A percentile compares a stretch with the other conserved stretches of the same genome.
These are phyloP conservation scores for Aspergillus mulundensis DNA, from an alignment of 495 filamentous ascomycete genomes.

Conservation along the genomic window DNA sequence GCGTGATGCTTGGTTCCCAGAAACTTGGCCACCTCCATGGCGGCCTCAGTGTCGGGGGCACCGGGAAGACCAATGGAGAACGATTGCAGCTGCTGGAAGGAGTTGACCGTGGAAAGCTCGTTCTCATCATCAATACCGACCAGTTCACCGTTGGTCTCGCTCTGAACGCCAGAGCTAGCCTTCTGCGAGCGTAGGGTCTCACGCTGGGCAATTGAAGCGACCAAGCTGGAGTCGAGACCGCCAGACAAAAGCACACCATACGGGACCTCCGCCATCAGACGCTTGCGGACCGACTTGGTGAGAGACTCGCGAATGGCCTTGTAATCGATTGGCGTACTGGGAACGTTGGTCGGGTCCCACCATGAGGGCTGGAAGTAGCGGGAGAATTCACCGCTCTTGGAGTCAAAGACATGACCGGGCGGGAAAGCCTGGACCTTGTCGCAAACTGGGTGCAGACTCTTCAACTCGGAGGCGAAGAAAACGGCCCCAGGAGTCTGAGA, in stretches of 20 bases:
- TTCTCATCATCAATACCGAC: conserved; percentile 93
- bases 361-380: conserved; percentile 88
- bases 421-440: conserved; percentile 93
- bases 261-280: conserved; percentile 97
- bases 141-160: conserved; percentile 47
- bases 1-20: conserved; percentile 95
- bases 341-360: conserved; percentile 81
- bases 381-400: conserved; percentile 71
- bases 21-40: conserved; percentile 86
- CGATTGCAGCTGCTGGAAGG: conserved; percentile 90
- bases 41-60: conserved; percentile 86
- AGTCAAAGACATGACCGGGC: conserved; percentile 94
- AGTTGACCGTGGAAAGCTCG: conserved; percentile 83
- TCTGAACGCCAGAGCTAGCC: conserved; percentile 28
- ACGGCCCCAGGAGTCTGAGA: conserved; percentile 75
- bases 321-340: conserved; percentile 74
- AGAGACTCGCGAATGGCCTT: conserved; percentile 73
- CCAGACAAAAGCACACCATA: conserved; percentile 95
- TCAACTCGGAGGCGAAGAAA: conserved; percentile 96
- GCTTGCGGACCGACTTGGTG: conserved; percentile 89
- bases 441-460: conserved; percentile 88
- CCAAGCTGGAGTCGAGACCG: conserved; percentile 91
- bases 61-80: conserved; percentile 95
- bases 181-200: conserved; percentile 76
- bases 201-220: conserved; percentile 90